Percentiles rank a stretch among this genome's conserved stretches.
Conservation (phyloP, 805 yeast genomes). For the Candida chilensis region DNA sequence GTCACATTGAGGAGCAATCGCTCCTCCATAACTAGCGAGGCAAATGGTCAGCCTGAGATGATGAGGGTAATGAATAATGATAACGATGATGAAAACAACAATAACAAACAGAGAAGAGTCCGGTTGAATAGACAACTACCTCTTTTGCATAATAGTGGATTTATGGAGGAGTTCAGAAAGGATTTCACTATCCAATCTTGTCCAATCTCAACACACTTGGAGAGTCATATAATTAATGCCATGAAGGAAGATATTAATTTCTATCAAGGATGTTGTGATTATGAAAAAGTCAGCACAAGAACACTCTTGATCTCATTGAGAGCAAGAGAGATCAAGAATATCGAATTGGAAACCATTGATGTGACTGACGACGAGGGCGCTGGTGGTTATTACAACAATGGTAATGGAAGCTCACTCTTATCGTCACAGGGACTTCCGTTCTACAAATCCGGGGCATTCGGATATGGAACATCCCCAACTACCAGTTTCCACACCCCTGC, state of each 20-base stretch:
- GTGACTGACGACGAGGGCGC: slow-evolving; percentile 29
- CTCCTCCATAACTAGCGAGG: neutral
- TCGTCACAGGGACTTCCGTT: slow-evolving; percentile 1
- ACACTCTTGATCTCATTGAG: slow-evolving; percentile 1
- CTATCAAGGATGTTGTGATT: slow-evolving; percentile 24
- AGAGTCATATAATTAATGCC: slow-evolving; percentile 23
- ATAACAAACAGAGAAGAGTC: neutral
- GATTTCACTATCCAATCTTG: slow-evolving; percentile 33
- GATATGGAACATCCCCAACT: neutral
- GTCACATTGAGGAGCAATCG: too few species aligned
- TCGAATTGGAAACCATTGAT: slow-evolving; percentile 15
- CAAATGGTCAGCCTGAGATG: neutral
- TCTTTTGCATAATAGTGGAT: slow-evolving; percentile 26
- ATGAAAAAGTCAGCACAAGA: slow-evolving; percentile 1
- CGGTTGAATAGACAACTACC: slow-evolving; percentile 8
- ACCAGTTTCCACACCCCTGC: neutral
- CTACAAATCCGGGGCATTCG: slow-evolving; percentile 2
- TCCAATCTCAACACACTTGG: slow-evolving; percentile 28
- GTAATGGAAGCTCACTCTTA: neutral
- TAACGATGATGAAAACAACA: slow-evolving; percentile 6
- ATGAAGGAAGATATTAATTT: slow-evolving; percentile 34
- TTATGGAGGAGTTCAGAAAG: slow-evolving; percentile 31
- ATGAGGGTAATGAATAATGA: slow-evolving; percentile 4
- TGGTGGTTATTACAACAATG: slow-evolving; percentile 29
- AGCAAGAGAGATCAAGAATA: slow-evolving; percentile 1